Base-by-base conservation (phyloP, 1,139 yeast species). In the Chernovozyma aurita region DNA sequence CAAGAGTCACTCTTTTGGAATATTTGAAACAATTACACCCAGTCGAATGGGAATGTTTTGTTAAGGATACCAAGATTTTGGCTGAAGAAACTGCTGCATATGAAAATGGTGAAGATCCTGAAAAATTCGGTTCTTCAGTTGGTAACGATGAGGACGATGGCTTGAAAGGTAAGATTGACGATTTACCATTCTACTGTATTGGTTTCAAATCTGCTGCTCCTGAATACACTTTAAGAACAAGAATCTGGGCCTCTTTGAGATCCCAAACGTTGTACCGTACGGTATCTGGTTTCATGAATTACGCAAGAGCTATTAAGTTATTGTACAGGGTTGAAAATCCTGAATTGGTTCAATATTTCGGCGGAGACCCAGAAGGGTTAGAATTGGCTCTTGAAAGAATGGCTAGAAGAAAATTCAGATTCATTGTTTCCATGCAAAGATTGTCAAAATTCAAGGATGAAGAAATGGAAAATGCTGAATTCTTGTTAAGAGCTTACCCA, bases 191-290 rank as follows among this genome's bases (percentile, higher is more conserved):
- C 72, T 92, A 92, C 76, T 90, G 97, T 73, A 86, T 88, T 65
- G 98, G 98, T 74, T 92, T 92, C 85, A 92, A 92, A 70, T 85
- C 96, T 56, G 97, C 98, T 63, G 97, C 98, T 47, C 98, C 98
- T 38, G 98, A 92, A 67, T 92, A 92, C 66, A 92, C 97, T 46
- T 74, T 92, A 60, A 85, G 98, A 74, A 92, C 98, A 11, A 82
- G 98, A 75, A 92, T 92, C 55, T 92, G 98, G 98, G 98, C 98
- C 35, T 92, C 98, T 34, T 79, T 92, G 59, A 85, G 97, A 68
- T 92, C 97, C 36, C 98, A 92, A 73, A 92, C 98, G 35, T 74
- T 92, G 64, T 92, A 92, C 73, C 87, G 98, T 73, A 92, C 98
- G 47, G 96, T 92, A 42, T 88, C 97, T 47, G 98, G 98, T 61